Evolutionary conservation across 2,329 filamentous ascomycete genomes (phyloP), one percentile per base, ranked within the genome.

Genomic region (Penicillium expansum): DNA sequence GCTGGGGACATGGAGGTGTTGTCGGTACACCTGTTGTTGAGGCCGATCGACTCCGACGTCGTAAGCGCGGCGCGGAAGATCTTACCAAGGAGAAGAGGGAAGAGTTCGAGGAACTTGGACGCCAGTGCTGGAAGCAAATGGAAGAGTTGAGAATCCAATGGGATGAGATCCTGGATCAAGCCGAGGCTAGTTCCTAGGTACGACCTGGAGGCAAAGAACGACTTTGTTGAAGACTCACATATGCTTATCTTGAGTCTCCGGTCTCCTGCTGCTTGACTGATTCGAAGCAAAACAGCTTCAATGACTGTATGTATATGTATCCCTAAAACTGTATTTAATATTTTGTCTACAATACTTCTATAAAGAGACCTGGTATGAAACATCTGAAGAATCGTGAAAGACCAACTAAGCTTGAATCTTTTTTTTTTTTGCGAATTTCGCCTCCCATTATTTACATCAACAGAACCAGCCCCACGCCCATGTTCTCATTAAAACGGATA

Each of bases 1-100:
- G 91, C 8, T 97, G 92, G 92, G 92, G 91, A 0, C 80, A 79
- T 70, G 80, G 82, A 43, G 85, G 85, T 3, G 77, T 76, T 32
- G 71, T 83, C 30, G 74, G 79, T 0, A 88, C 86, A 64, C 71
- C 68, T 66, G 74, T 77, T 39, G 67, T 75, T 43, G 80, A 80
- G 3, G 76, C 80, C 52, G 76, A 85, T 62, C 75, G 78, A 42
- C 81, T 78, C 66, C 76, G 80, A 24, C 79, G 81, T 11, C 80
- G 91, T 60, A 87, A 84, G 71, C 78, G 79, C 4, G 82, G 81
- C 14, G 82, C 83, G 2, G 74, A 70, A 24, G 80, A 87, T 52
- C 74, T 86, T 45, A 92, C 86, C 0, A 58, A 24, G 2, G 74
- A 77, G 57, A 64, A 71, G 39, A 74, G 65, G 47, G 64, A 69